Percentiles rank a stretch among this genome's conserved stretches.
Conservation (phyloP, 139 green algal species). For the Volvox reticuliferus region DNA sequence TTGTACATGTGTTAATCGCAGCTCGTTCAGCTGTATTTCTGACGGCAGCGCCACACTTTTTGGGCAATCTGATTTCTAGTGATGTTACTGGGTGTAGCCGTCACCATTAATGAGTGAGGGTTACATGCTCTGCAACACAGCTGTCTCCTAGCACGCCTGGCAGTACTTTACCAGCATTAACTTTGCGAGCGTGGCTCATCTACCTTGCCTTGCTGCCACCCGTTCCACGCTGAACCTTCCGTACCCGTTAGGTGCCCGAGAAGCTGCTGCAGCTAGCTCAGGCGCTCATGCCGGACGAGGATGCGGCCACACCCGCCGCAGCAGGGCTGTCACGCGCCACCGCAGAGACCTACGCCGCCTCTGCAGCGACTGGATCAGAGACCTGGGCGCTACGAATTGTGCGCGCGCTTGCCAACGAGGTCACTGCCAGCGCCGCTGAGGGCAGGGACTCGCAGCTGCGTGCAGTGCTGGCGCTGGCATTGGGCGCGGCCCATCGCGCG, state of each 20-base stretch:
- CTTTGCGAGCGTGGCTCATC: too few relatives aligned
- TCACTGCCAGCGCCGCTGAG: constrained; percentile 44
- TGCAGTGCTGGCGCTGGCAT: constrained; percentile 77
- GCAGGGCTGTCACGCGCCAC: constrained; percentile 62
- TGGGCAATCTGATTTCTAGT: too few relatives aligned
- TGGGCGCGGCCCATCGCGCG: constrained; percentile 78
- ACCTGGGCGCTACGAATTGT: constrained; percentile 47
- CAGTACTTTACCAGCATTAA: too few relatives aligned
- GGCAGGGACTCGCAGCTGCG: constrained; percentile 56
- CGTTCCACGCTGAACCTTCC: too few relatives aligned
- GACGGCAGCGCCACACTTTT: neutral
- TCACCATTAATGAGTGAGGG: too few relatives aligned
- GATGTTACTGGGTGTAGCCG: too few relatives aligned
- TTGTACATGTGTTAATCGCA: neutral
- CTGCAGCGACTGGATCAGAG: constrained; percentile 64
- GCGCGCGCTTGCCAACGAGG: constrained; percentile 47
- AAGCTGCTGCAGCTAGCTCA: constrained; percentile 66
- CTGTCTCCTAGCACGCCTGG: too few relatives aligned
- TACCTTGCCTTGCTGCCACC: too few relatives aligned
- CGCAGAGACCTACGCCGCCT: constrained; percentile 77
- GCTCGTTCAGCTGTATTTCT: neutral
- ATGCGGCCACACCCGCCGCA: constrained; percentile 21
- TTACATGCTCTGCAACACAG: too few relatives aligned
- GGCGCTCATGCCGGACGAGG: constrained; percentile 64
- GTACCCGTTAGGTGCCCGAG: constrained; percentile 35